phyloP scores from a whole-genome alignment of 2,329 filamentous ascomycete species.

The Arthrobotrys sinensis region DNA sequence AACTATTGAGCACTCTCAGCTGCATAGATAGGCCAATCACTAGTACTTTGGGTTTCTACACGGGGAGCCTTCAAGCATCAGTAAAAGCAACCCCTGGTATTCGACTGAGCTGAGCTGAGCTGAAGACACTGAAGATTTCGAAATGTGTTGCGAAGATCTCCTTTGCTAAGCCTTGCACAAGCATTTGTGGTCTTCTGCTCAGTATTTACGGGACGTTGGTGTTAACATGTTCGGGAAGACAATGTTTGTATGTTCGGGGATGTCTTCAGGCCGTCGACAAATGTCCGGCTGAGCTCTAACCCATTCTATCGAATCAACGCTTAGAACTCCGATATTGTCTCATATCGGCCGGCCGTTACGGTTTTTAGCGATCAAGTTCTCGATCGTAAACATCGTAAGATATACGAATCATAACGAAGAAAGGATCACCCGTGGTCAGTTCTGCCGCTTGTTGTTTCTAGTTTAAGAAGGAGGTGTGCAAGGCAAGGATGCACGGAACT shows the following conservation, averaged over 20 bases:
- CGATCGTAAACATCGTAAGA: constrained; percentile 27
- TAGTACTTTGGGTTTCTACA: neutral
- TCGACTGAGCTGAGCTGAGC: neutral
- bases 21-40: neutral
- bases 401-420: constrained; percentile 42
- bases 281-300: constrained; percentile 20
- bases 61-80: neutral
- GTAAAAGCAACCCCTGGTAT: neutral
- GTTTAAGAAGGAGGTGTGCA: constrained; percentile 60
- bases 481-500: constrained; percentile 31
- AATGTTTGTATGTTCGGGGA: constrained; percentile 2
- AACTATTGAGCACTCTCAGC: neutral
- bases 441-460: constrained; percentile 60
- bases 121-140: neutral
- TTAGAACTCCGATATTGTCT: constrained; percentile 43
- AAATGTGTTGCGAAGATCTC: constrained; percentile 53
- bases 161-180: constrained; percentile 29
- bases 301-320: constrained; percentile 32
- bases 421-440: constrained; percentile 55
- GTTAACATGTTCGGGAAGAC: constrained; percentile 1
- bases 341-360: constrained; percentile 52
- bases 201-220: neutral
- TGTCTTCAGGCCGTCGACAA: constrained; percentile 8
- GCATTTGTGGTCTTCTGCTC: constrained; percentile 8
- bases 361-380: constrained; percentile 38